These are phyloP conservation scores for Climacium dendroides DNA, from an alignment of 225 moss, liverwort and hornwort species.

Conservation along the genomic window DNA sequence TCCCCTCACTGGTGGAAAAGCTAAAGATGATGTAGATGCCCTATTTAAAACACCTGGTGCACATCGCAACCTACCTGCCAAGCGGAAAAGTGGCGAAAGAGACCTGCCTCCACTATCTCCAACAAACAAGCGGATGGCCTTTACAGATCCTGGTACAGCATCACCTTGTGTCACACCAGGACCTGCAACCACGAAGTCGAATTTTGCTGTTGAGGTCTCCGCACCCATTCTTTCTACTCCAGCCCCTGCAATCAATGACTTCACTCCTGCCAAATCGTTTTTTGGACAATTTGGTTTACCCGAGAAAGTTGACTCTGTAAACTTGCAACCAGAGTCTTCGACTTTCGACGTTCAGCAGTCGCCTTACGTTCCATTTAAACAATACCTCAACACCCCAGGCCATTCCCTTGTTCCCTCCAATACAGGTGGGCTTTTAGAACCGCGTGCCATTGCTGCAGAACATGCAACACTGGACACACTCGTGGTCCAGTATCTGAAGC, in stretches of 20 bases:
- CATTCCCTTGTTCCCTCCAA: conserved; percentile 54
- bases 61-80: conserved; percentile 47
- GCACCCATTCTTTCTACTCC: conserved; percentile 11
- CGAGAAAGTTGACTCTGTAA: conserved; percentile 49
- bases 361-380: conserved; percentile 66
- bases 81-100: conserved; percentile 78
- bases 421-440: conserved; percentile 59
- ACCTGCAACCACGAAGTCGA: conserved; percentile 50
- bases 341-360: conserved; percentile 62
- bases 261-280: conserved; percentile 28
- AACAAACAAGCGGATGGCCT: conserved; percentile 71
- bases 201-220: conserved; percentile 39
- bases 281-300: conserved; percentile 23
- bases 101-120: conserved; percentile 69
- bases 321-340: conserved; percentile 39
- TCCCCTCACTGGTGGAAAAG: conserved; percentile 6
- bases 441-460: conserved; percentile 49
- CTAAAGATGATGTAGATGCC: conserved; percentile 35
- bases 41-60: conserved; percentile 50
- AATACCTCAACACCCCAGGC: conserved; percentile 57
- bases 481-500: conserved; percentile 97
- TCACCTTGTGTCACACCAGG: conserved; percentile 81
- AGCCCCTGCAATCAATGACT: conserved; percentile 10
- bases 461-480: conserved; percentile 88
- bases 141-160: conserved; percentile 52